Base-by-base conservation (phyloP, 2,329 filamentous ascomycete species). In the Aspergillus felis region DNA sequence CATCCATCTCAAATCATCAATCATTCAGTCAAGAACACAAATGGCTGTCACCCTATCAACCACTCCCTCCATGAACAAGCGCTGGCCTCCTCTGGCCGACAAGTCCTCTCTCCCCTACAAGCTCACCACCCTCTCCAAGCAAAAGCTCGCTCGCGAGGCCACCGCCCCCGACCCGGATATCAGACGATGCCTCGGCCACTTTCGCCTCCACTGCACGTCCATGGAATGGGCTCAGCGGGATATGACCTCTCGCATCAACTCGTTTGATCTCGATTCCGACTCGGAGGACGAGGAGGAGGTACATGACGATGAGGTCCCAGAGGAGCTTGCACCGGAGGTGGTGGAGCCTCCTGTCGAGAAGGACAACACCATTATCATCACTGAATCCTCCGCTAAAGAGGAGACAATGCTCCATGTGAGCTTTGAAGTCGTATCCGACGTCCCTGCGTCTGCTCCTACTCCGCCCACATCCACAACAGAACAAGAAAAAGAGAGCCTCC, bases 1-100 rank as follows among this genome's bases (percentile, higher is more conserved):
- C 44, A 55, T 71, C 72, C 68, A 66, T 68, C 68, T 42, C 59
- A 67, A 25, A 25, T 25, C 25, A 58, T 63, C 49, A 35, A 50
- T 62, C 29, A 61, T 63, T 28, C 58, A 63, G 25, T 57, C 63
- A 49, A 54, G 55, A 49, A 38, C 57, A 25, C 62, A 64, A 64
- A 4, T 63, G 62, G 42, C 66, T 64, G 41, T 60, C 60, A 48
- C 64, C 62, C 41, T 61, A 67, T 32, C 66, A 65, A 58, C 65
- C 59, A 59, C 61, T 57, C 48, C 65, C 60, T 50, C 67, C 60
- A 64, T 67, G 61, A 70, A 67, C 53, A 70, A 71, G 61, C 70
- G 71, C 56, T 70, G 68, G 68, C 71, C 71, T 55, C 71, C 71
- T 20, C 68, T 73, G 53, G 71, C 71, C 51, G 69, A 73, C 65